Evolutionary conservation across 768 basidiomycete species (phyloP).

Genomic region (Mycena pura): DNA sequence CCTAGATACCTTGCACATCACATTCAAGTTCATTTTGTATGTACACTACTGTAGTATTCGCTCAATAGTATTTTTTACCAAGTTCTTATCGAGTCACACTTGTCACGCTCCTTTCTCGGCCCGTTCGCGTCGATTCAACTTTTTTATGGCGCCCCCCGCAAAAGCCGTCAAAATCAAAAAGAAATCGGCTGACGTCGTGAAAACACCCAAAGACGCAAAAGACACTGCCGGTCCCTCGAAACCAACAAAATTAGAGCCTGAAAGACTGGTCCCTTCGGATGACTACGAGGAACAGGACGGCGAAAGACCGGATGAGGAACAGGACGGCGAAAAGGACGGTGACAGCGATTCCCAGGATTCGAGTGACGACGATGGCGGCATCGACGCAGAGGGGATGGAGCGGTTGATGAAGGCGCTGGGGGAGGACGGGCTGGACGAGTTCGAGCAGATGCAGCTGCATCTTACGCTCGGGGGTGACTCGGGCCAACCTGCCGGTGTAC

Average conservation of each 20-base stretch:
- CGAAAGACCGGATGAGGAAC: slow-evolving; percentile 27
- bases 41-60: too few relatives aligned
- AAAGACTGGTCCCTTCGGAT: slow-evolving; percentile 10
- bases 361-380: slow-evolving; percentile 55
- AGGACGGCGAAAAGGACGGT: slow-evolving; percentile 8
- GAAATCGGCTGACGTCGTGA: slow-evolving; percentile 7
- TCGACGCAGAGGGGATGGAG: slow-evolving; percentile 65
- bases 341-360: slow-evolving; percentile 25
- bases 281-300: slow-evolving; percentile 8
- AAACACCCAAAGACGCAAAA: slow-evolving; percentile 2
- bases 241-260: slow-evolving; percentile 1
- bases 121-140: too few relatives aligned
- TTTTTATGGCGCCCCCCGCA: not conserved
- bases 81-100: too few relatives aligned
- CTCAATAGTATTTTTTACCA: too few relatives aligned
- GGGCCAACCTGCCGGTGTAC: slow-evolving; percentile 26
- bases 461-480: slow-evolving; percentile 41
- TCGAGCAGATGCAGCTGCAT: slow-evolving; percentile 62
- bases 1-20: too few relatives aligned
- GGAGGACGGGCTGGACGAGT: slow-evolving; percentile 71
- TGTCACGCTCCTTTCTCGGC: too few relatives aligned
- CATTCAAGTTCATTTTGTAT: too few relatives aligned
- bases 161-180: slow-evolving; percentile 4
- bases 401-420: slow-evolving; percentile 63
- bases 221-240: slow-evolving; percentile 17